These are phyloP conservation scores for Neonectria punicea DNA, from an alignment of 2,329 filamentous ascomycete species.

Conservation along the genomic window DNA sequence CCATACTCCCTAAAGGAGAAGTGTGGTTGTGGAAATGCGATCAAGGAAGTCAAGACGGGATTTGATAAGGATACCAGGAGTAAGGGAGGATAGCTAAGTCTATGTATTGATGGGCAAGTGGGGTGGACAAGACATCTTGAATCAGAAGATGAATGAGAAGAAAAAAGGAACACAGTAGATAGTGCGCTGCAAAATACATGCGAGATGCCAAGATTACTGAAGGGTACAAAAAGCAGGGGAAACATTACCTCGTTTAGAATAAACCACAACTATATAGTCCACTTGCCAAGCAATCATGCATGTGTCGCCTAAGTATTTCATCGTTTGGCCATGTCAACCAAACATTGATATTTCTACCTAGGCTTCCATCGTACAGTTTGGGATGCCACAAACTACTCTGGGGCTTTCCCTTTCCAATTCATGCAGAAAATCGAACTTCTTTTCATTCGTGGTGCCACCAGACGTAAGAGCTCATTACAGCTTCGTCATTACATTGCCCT, in stretches of 20 bases:
- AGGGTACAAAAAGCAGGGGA: background rate
- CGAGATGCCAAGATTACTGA: background rate
- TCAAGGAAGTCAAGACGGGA: background rate
- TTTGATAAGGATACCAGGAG: constrained; percentile 34
- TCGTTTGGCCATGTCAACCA: background rate
- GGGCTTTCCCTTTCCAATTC: background rate
- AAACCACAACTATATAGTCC: background rate
- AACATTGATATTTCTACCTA: background rate
- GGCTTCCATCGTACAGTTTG: background rate
- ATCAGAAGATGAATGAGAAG: constrained; percentile 2
- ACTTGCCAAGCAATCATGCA: background rate
- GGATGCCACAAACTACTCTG: too few species aligned
- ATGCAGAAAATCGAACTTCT: background rate
- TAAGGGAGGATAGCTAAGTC: constrained; percentile 16
- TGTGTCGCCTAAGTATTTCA: too few species aligned
- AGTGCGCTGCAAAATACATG: background rate
- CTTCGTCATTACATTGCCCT: background rate
- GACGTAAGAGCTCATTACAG: background rate
- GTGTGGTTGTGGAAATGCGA: background rate
- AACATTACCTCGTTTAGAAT: background rate
- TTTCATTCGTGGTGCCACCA: background rate
- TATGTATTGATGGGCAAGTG: background rate
- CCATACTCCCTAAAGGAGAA: background rate
- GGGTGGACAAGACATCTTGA: background rate
- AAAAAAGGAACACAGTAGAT: background rate